phyloP scores from a whole-genome alignment of 1,284 basidiomycete genomes.

The Amylostereum areolatum region DNA sequence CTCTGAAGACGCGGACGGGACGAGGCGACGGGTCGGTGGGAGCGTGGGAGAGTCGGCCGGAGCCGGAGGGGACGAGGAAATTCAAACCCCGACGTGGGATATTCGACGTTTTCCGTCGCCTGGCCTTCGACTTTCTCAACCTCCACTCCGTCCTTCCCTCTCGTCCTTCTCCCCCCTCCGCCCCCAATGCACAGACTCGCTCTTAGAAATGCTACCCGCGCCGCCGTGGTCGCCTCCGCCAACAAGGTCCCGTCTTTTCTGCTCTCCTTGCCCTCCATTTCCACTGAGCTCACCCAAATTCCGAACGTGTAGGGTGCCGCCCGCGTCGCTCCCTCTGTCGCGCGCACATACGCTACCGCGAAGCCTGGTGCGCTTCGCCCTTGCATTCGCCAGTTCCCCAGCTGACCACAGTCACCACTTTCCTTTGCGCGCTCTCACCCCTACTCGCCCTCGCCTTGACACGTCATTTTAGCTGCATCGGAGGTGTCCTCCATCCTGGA shows the following conservation, averaged over 20 bases:
- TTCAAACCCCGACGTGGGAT: too few species aligned
- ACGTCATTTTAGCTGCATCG: slow-evolving; percentile 79
- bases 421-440: slow-evolving; percentile 5
- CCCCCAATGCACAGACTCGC: slow-evolving; percentile 83
- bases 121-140: slow-evolving; percentile 18
- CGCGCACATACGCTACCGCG: slow-evolving; percentile 92
- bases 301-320: slow-evolving; percentile 35
- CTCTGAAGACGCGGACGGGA: background rate
- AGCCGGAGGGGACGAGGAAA: too few species aligned
- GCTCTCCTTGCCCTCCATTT: slow-evolving; percentile 17
- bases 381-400: too few species aligned
- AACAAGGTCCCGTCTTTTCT: slow-evolving; percentile 44
- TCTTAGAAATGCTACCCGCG: slow-evolving; percentile 78
- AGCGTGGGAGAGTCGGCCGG: slow-evolving; percentile 1
- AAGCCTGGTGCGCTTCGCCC: slow-evolving; percentile 77
- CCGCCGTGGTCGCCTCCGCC: slow-evolving; percentile 61
- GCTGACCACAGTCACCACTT: too few species aligned
- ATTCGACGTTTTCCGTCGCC: too few species aligned
- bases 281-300: slow-evolving; percentile 9
- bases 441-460: slow-evolving; percentile 25
- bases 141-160: slow-evolving; percentile 31
- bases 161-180: slow-evolving; percentile 25
- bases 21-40: slow-evolving; percentile 1
- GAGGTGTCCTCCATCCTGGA: slow-evolving; percentile 99
- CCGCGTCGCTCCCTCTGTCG: slow-evolving; percentile 42